phyloP scores from a whole-genome alignment of 441 rosid genomes.

The Pelargonium fulgidum region DNA sequence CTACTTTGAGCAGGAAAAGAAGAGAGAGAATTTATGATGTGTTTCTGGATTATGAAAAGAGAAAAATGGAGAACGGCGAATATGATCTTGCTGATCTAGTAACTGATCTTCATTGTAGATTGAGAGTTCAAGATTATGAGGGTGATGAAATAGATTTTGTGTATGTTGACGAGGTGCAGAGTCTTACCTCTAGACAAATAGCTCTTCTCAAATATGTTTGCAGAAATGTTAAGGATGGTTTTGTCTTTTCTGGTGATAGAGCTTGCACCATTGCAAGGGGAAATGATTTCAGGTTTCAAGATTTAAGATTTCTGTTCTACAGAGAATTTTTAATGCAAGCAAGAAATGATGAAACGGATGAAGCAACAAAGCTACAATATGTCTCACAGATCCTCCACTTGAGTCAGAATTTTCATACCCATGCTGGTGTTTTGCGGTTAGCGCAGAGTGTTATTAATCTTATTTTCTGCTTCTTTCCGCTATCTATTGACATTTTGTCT shows the following conservation, averaged over 20 bases:
- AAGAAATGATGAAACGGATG: constrained; percentile 14
- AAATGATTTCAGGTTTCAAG: constrained; percentile 31
- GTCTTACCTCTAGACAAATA: constrained; percentile 50
- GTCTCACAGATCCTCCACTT: constrained; percentile 36
- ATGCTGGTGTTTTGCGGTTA: constrained; percentile 43
- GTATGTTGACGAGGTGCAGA: constrained; percentile 59
- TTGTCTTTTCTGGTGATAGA: constrained; percentile 48
- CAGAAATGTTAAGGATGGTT: constrained; percentile 41
- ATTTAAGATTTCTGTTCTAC: constrained; percentile 30
- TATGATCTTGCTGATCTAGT: constrained; percentile 53
- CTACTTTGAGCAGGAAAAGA: constrained; percentile 25
- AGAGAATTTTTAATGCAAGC: constrained; percentile 33
- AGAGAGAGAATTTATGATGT: constrained; percentile 34
- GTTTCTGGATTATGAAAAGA: constrained; percentile 41
- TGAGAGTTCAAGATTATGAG: constrained; percentile 21
- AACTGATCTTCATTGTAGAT: constrained; percentile 40
- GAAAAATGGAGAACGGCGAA: constrained; percentile 36
- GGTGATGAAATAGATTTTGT: constrained; percentile 40
- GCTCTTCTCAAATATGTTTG: constrained; percentile 42
- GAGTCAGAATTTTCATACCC: constrained; percentile 54
- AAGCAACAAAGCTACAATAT: constrained; percentile 29
- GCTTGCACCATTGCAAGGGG: constrained; percentile 42
- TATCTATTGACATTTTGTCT: constrained; percentile 29
- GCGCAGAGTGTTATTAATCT: constrained; percentile 47
- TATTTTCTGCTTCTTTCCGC: constrained; percentile 38